Percentiles rank a stretch among this genome's conserved stretches.
These are phyloP conservation scores for Penicillium paradoxum DNA, from an alignment of 495 filamentous ascomycete species.

Conservation along the genomic window DNA sequence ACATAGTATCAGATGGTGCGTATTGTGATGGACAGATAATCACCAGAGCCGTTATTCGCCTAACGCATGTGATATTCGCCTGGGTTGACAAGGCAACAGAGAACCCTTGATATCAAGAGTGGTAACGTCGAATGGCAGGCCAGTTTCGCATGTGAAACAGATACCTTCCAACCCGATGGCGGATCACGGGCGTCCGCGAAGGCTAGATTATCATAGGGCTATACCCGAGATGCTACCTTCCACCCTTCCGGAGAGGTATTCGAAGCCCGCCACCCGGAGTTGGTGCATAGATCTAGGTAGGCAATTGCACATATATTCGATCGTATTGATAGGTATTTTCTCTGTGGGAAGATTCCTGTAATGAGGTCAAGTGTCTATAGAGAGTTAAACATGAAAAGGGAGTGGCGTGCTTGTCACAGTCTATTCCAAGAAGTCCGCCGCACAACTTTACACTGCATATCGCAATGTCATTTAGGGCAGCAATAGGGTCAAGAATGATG, in stretches of 20 bases:
- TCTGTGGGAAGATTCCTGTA: background rate
- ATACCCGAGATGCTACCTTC: background rate
- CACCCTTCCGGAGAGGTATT: background rate
- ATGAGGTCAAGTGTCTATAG: too few relatives aligned
- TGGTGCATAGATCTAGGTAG: background rate
- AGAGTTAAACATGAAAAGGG: too few relatives aligned
- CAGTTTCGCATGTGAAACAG: conserved; percentile 2
- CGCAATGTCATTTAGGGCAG: background rate
- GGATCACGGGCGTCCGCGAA: background rate
- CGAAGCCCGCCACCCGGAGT: background rate
- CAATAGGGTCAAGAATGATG: background rate
- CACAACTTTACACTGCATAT: background rate
- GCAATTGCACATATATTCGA: background rate
- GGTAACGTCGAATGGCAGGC: background rate
- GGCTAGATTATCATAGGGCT: background rate
- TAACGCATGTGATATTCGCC: background rate
- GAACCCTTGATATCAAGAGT: background rate
- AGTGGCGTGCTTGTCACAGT: conserved; percentile 14
- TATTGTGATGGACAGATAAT: background rate
- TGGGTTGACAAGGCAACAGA: background rate
- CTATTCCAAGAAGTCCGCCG: conserved; percentile 3
- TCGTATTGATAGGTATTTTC: background rate
- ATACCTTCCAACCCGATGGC: background rate
- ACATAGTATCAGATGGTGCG: background rate
- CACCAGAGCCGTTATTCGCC: background rate